phyloP scores from a whole-genome alignment of 257 asterid genomes.

The Ilex asprella region DNA sequence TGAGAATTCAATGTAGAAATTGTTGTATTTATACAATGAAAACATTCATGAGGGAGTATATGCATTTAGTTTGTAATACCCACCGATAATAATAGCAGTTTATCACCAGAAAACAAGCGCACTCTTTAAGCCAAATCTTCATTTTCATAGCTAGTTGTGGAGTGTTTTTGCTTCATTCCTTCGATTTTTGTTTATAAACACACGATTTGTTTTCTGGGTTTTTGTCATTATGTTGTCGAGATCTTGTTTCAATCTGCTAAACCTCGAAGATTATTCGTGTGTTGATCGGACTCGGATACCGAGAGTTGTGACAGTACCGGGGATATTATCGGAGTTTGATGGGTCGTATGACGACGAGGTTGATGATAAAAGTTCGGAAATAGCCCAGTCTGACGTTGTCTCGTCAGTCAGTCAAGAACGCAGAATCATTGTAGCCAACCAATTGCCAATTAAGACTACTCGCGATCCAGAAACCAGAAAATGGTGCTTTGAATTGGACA shows the following conservation, averaged over 20 bases:
- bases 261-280: conserved; percentile 53
- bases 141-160: not conserved
- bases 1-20: no score
- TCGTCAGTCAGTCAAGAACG: conserved; percentile 34
- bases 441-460: conserved; percentile 56
- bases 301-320: conserved; percentile 60
- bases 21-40: no score
- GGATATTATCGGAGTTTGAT: conserved; percentile 56
- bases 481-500: conserved; percentile 77
- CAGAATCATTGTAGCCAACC: conserved; percentile 67
- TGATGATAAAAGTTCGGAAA: not conserved
- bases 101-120: no score
- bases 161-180: not conserved
- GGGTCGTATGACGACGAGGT: conserved; percentile 2
- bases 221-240: conserved; percentile 54
- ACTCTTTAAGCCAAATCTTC: no score
- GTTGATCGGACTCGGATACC: conserved; percentile 64
- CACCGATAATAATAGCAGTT: conserved; percentile 3
- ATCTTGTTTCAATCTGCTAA: conserved; percentile 70
- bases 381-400: conserved; percentile 27
- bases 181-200: conserved; percentile 6
- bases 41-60: conserved; percentile 18
- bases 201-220: not conserved
- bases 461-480: conserved; percentile 16
- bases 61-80: conserved; percentile 27